Evolutionary conservation across 1,284 basidiomycete species (phyloP).

Genomic region (Peniophora sp.): DNA sequence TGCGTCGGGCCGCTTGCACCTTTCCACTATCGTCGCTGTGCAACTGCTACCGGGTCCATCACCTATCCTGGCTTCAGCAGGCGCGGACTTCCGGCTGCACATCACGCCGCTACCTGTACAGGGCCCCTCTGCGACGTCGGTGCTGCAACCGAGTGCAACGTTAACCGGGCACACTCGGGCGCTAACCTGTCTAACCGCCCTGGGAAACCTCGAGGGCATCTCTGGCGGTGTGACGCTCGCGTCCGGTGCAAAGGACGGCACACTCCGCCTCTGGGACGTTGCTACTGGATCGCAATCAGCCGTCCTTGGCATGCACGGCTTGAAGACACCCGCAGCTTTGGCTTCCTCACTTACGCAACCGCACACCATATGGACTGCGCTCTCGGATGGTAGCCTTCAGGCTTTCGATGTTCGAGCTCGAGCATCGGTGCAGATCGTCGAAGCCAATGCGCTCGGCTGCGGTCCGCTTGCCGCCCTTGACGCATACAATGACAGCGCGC

Average conservation of each 20-base stretch:
- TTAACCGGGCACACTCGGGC: slow-evolving; percentile 64
- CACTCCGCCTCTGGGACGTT: slow-evolving; percentile 72
- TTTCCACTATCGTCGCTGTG: slow-evolving; percentile 47
- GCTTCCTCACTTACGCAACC: slow-evolving; percentile 12
- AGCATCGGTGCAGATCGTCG: slow-evolving; percentile 21
- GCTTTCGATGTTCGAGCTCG: slow-evolving; percentile 49
- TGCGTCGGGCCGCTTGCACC: slow-evolving; percentile 38
- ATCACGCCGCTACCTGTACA: slow-evolving; percentile 42
- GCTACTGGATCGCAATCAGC: slow-evolving; percentile 42
- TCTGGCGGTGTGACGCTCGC: slow-evolving; percentile 43
- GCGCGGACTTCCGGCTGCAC: slow-evolving; percentile 53
- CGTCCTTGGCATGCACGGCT: slow-evolving; percentile 26
- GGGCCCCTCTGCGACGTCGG: slow-evolving; percentile 13
- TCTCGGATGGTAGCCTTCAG: slow-evolving; percentile 52
- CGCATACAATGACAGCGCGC: slow-evolving; percentile 30
- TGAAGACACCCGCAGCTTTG: slow-evolving; percentile 32
- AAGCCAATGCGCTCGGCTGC: slow-evolving; percentile 8
- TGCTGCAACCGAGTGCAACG: slow-evolving; percentile 34
- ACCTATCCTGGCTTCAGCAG: slow-evolving; percentile 49
- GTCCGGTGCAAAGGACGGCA: slow-evolving; percentile 57
- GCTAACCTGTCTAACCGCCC: slow-evolving; percentile 54
- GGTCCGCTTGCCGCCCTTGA: slow-evolving; percentile 46
- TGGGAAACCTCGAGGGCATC: not conserved
- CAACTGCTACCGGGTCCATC: slow-evolving; percentile 58
- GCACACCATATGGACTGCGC: slow-evolving; percentile 45